Conservation (phyloP, 2,329 filamentous ascomycete genomes). For the Karstenula rhodostoma region DNA sequence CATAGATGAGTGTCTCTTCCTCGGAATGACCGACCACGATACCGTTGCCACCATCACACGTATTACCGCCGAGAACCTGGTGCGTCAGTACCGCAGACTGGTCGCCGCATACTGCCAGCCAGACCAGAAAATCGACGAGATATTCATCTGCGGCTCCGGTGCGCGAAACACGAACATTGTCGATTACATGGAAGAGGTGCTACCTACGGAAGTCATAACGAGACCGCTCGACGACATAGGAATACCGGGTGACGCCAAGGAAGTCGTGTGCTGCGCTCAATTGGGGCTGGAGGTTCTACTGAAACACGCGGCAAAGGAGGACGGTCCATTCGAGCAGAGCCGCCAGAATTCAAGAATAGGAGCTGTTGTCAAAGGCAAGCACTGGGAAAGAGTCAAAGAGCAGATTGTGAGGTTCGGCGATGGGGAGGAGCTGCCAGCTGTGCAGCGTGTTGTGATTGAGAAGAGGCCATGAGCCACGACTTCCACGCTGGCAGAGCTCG, state of each 20-base stretch:
- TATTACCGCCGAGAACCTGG: constrained; percentile 66
- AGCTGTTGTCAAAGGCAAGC: constrained; percentile 21
- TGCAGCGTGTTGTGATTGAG: constrained; percentile 10
- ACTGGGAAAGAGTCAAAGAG: constrained; percentile 24
- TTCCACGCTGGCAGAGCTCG: background rate
- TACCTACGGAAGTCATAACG: constrained; percentile 60
- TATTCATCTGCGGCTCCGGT: constrained; percentile 69
- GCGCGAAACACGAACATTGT: constrained; percentile 67
- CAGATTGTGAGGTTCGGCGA: constrained; percentile 24
- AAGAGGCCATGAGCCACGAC: background rate
- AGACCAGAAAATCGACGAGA: constrained; percentile 58
- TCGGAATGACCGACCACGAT: constrained; percentile 59
- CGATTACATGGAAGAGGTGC: constrained; percentile 58
- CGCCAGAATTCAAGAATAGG: constrained; percentile 11
- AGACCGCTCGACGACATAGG: constrained; percentile 65
- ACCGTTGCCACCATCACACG: constrained; percentile 67
- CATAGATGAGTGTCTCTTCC: constrained; percentile 57
- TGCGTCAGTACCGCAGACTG: constrained; percentile 60
- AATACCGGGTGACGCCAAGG: constrained; percentile 65
- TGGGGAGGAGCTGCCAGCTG: constrained; percentile 17
- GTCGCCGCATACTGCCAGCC: constrained; percentile 44
- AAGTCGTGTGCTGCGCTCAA: constrained; percentile 68
- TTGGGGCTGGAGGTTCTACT: constrained; percentile 65
- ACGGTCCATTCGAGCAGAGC: background rate
- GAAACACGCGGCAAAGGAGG: constrained; percentile 10